Evolutionary conservation across 2,329 filamentous ascomycete species (phyloP), one percentile per base, ranked within the genome.

Genomic region (Claviceps africana): DNA sequence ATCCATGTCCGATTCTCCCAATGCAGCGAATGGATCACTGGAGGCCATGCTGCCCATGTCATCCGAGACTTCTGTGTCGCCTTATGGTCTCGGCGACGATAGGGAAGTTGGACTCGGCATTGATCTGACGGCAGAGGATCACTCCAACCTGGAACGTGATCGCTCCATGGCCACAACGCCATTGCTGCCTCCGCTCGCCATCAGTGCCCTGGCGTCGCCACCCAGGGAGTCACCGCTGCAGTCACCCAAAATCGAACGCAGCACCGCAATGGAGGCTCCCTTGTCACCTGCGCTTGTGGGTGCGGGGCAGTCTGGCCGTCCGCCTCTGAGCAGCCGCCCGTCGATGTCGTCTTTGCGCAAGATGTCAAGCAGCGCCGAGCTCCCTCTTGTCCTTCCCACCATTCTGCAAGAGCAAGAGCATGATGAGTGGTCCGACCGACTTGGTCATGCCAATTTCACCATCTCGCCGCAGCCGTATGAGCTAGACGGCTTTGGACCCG

Each of bases 391-490:
- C 4, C 78, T 85, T 17, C 79, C 82, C 4, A 76, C 79, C 4
- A 80, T 89, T 56, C 71, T 83, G 33, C 80, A 85, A 52, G 79
- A 82, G 33, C 79, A 85, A 51, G 79, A 82, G 6, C 75, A 82
- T 48, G 88, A 95, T 64, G 81, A 84, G 58, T 96, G 91, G 91
- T 85, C 87, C 1, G 80, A 85, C 62, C 82, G 81, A 53, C 79
- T 97, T 15, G 91, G 91, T 30, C 90, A 97, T 64, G 90, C 90
- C 57, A 95, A 97, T 70, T 96, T 94, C 65, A 90, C 80, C 60
- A 94, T 97, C 59, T 72, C 79, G 22, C 90, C 90, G 0, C 79
- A 83, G 64, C 91, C 90, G 0, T 95, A 95, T 62, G 67, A 79
- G 9, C 84, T 88, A 0, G 76, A 81, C 17, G 63, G 64, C 2